A percentile compares a stretch with the other conserved stretches of the same genome.
Evolutionary conservation across 371 early-diverging fungal genomes (phyloP).

Genomic region (Mucor ambiguus): DNA sequence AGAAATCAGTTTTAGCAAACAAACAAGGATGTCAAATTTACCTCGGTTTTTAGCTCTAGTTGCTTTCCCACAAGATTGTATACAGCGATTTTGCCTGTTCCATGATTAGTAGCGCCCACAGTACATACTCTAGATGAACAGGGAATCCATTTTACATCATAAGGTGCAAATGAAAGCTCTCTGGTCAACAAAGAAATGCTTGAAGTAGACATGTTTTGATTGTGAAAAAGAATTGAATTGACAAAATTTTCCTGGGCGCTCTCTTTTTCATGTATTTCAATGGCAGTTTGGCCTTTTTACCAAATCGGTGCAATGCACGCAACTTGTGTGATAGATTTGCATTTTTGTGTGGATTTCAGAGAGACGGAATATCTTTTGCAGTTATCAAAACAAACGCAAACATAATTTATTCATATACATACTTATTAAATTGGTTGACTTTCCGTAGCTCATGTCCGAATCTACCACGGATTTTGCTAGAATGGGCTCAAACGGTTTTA

Average conservation of each 20-base stretch:
- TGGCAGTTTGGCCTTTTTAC: neutral
- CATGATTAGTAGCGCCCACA: constrained; percentile 69
- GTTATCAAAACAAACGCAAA: no score
- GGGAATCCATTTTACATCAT: constrained; percentile 70
- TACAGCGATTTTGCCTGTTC: constrained; percentile 69
- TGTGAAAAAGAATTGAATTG: neutral
- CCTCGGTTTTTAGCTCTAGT: constrained; percentile 52
- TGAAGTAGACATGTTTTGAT: neutral
- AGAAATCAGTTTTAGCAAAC: no score
- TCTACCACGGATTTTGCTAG: no score
- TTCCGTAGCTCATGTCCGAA: no score
- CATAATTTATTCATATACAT: no score
- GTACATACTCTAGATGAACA: constrained; percentile 68
- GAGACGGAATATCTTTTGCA: no score
- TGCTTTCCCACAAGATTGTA: constrained; percentile 56
- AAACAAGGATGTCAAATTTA: constrained; percentile 13
- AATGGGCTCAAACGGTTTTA: no score
- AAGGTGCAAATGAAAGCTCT: constrained; percentile 44
- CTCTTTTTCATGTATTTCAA: neutral
- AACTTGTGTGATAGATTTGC: no score
- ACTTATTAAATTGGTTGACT: no score
- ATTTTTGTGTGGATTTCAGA: no score
- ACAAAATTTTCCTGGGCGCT: neutral
- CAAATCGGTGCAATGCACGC: no score
- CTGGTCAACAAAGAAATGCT: constrained; percentile 23